Conservation (phyloP, 2,329 filamentous ascomycete species). For the Tricladium varicosporioides region DNA sequence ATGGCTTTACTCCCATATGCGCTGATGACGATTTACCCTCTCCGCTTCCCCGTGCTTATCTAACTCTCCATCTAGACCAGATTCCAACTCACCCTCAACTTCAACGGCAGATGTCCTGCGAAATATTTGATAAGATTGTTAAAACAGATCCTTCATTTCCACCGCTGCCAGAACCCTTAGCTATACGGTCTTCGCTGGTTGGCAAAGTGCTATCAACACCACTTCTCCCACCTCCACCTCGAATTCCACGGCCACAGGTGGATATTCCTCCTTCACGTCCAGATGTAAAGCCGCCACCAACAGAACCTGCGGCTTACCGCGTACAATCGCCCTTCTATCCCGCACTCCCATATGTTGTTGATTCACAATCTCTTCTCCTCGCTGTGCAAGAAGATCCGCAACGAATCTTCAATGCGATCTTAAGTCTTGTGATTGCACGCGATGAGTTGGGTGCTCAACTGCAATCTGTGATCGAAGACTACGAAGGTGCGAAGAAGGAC, state of each 20-base stretch:
- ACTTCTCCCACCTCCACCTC: background rate
- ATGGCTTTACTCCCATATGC: background rate
- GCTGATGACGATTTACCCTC: background rate
- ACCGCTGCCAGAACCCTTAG: background rate
- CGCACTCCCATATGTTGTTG: constrained; percentile 2
- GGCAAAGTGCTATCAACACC: background rate
- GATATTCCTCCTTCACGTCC: background rate
- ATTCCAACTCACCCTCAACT: background rate
- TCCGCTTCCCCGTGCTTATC: background rate
- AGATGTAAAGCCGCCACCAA: background rate
- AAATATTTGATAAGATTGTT: background rate
- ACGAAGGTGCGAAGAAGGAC: constrained; percentile 2
- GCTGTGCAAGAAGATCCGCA: constrained; percentile 1
- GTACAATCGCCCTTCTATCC: background rate
- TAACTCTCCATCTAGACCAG: background rate
- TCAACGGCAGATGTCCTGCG: background rate
- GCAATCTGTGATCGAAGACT: background rate
- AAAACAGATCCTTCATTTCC: background rate
- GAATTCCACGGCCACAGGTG: background rate
- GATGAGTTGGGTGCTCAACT: background rate
- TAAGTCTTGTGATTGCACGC: background rate
- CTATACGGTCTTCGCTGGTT: background rate
- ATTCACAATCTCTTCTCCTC: background rate
- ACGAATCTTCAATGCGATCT: background rate
- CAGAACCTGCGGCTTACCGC: background rate